These are phyloP conservation scores for Candida manassasensis DNA, from an alignment of 805 yeast species.

Conservation along the genomic window DNA sequence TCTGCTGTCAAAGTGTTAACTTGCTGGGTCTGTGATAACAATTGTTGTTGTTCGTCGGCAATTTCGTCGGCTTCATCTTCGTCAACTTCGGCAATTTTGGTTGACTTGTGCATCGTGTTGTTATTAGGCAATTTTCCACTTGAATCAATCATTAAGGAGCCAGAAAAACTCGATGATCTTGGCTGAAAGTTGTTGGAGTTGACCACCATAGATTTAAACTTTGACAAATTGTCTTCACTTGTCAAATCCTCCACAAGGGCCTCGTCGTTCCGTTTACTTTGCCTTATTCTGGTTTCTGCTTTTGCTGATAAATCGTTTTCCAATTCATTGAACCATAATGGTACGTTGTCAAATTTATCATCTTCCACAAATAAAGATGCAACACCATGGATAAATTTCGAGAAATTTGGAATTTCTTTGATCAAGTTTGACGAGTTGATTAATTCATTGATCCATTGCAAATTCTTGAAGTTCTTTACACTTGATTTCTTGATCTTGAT, in stretches of 20 bases:
- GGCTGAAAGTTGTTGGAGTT: conserved; percentile 27
- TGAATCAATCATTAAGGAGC: conserved; percentile 19
- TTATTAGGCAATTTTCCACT: conserved; percentile 23
- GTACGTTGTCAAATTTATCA: conserved; percentile 83
- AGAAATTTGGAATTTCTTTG: conserved; percentile 90
- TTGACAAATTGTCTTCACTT: conserved; percentile 39
- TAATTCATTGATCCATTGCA: conserved; percentile 82
- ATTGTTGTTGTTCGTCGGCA: conserved; percentile 6
- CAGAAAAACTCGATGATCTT: conserved; percentile 37
- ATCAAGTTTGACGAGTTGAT: conserved; percentile 71
- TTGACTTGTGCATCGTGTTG: conserved; percentile 65
- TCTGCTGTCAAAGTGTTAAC: conserved; percentile 10
- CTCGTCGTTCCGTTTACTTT: background rate
- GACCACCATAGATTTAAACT: conserved; percentile 37
- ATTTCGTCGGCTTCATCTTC: conserved; percentile 9
- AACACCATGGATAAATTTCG: conserved; percentile 90
- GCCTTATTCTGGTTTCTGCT: conserved; percentile 3
- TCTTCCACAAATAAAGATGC: conserved; percentile 85
- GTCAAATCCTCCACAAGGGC: conserved; percentile 41
- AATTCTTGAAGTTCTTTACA: conserved; percentile 35
- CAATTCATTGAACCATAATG: conserved; percentile 92
- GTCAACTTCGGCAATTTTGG: conserved; percentile 45
- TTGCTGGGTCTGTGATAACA: conserved; percentile 4
- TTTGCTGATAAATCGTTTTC: conserved; percentile 42
- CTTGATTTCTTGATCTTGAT: conserved; percentile 51